Percentiles rank a stretch among this genome's conserved stretches.
phyloP scores from a whole-genome alignment of 257 asterid genomes.

The Fraxinus excelsior region DNA sequence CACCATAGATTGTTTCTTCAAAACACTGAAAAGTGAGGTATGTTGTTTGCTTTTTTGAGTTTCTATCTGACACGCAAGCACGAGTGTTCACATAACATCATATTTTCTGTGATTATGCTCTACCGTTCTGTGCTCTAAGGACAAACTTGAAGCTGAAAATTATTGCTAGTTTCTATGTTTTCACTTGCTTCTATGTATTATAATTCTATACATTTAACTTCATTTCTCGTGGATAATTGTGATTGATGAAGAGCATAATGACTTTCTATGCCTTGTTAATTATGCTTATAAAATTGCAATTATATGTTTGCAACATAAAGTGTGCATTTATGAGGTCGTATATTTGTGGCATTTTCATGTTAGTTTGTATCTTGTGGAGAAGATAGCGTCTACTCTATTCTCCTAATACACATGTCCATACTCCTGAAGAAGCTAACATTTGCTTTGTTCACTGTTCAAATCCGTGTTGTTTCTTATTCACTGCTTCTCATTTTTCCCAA shows the following conservation, averaged over 20 bases:
- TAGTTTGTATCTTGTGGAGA: neutral
- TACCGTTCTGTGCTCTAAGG: slow-evolving; percentile 6
- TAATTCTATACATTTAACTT: slow-evolving; percentile 12
- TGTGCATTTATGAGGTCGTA: neutral
- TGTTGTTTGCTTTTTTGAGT: slow-evolving; percentile 16
- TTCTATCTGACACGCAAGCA: slow-evolving; percentile 12
- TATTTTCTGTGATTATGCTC: neutral
- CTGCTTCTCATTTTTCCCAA: neutral
- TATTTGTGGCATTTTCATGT: neutral
- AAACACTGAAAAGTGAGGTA: slow-evolving; percentile 80
- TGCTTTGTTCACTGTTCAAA: neutral
- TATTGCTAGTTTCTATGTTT: neutral
- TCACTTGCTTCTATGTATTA: slow-evolving; percentile 11
- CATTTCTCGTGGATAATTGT: slow-evolving; percentile 6
- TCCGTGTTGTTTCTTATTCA: neutral
- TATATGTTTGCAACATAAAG: neutral
- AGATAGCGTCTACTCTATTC: neutral
- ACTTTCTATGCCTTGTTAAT: neutral
- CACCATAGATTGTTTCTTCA: slow-evolving; percentile 77
- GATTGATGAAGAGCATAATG: neutral
- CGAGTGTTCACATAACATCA: slow-evolving; percentile 4
- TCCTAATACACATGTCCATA: neutral
- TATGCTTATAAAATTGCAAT: neutral
- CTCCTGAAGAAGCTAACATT: neutral
- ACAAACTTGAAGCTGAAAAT: slow-evolving; percentile 10